phyloP scores from a whole-genome alignment of 192 early-diverging fungal species.

The Entophlyctis luteolus region DNA sequence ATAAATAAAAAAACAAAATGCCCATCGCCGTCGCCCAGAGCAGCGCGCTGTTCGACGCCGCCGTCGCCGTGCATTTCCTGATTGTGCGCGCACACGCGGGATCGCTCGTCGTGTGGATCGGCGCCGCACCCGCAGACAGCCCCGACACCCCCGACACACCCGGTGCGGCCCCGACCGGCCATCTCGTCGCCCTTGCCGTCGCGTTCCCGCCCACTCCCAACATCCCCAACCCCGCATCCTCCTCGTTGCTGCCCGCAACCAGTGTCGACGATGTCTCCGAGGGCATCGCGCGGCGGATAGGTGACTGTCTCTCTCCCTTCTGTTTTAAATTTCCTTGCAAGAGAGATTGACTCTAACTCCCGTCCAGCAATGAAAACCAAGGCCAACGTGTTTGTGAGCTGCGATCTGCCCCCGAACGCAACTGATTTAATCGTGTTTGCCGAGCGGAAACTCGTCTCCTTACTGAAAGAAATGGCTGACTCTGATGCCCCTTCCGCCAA shows the following conservation, averaged over 20 bases:
- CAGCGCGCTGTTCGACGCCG: background rate
- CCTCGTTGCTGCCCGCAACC: background rate
- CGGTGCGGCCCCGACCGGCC: background rate
- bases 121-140: background rate
- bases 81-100: background rate
- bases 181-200: background rate
- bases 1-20: constrained; percentile 4
- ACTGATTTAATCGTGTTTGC: constrained; percentile 2
- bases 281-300: constrained; percentile 3
- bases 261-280: background rate
- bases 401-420: background rate
- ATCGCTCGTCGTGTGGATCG: constrained; percentile 2
- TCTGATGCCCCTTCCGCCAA: too few species aligned
- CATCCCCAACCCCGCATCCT: background rate
- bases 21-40: background rate
- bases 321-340: background rate
- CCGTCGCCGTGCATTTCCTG: background rate
- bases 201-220: background rate
- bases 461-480: background rate
- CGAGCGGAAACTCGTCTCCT: background rate
- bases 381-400: background rate
- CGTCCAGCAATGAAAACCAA: background rate
- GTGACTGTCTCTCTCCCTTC: background rate
- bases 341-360: background rate
- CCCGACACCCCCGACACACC: background rate